Conservation (phyloP, 768 basidiomycete species). For the Sarcodon aspratus region DNA sequence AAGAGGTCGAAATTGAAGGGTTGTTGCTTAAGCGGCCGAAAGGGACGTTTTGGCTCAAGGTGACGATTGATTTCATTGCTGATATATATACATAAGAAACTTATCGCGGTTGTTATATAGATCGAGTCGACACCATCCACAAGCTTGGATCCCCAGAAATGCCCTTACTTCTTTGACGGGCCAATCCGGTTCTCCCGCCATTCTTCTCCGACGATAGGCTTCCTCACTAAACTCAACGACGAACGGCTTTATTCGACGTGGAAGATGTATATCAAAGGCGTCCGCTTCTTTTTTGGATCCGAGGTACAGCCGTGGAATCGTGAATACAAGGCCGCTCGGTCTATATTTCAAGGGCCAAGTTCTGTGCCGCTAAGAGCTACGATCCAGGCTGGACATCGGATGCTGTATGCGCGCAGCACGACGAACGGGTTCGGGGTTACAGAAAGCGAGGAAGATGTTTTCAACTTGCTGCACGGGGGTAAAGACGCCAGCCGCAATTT, state of each 20-base stretch:
- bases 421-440: conserved; percentile 54
- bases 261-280: conserved; percentile 56
- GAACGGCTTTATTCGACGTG: conserved; percentile 66
- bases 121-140: conserved; percentile 41
- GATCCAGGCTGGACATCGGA: conserved; percentile 61
- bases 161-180: conserved; percentile 61
- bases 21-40: conserved; percentile 33
- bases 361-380: conserved; percentile 54
- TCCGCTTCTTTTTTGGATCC: conserved; percentile 50
- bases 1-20: conserved; percentile 53
- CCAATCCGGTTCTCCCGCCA: conserved; percentile 65
- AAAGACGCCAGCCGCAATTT: conserved; percentile 8
- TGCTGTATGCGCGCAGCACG: conserved; percentile 63
- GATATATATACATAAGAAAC: too few relatives aligned
- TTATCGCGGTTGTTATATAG: conserved; percentile 19
- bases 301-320: conserved; percentile 55
- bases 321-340: conserved; percentile 57
- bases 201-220: conserved; percentile 59
- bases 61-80: conserved; percentile 14
- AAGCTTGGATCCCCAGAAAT: conserved; percentile 23
- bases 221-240: conserved; percentile 48
- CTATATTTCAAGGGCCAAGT: conserved; percentile 54
- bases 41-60: conserved; percentile 66
- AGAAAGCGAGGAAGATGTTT: conserved; percentile 32
- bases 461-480: conserved; percentile 26